Evolutionary conservation across 2,329 filamentous ascomycete genomes (phyloP), one percentile per base, ranked within the genome.

Genomic region (Alternaria conjuncta): DNA sequence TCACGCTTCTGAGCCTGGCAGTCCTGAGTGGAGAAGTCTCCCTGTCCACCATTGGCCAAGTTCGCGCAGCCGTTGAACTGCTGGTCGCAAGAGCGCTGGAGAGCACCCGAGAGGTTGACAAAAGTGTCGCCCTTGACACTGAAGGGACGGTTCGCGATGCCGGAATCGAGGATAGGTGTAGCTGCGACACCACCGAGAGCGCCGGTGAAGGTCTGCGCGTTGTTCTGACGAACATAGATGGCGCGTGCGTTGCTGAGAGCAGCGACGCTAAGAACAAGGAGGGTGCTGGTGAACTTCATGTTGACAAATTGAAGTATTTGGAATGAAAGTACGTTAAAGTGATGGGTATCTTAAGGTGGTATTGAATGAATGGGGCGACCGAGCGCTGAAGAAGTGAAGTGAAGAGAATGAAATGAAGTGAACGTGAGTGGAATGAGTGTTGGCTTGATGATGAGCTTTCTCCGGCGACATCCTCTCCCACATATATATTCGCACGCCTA

Each of bases 31-130:
- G 78, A 80, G 62, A 82, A 75, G 44, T 82, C 82, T 4, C 73
- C 67, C 21, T 71, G 56, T 55, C 87, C 86, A 12, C 79, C 70
- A 76, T 90, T 90, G 60, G 85, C 86, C 26, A 84, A 84, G 66
- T 88, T 80, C 12, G 85, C 81, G 71, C 89, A 91, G 4, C 76
- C 79, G 71, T 89, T 90, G 80, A 88, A 86, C 80, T 90, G 87
- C 62, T 89, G 85, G 64, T 88, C 84, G 74, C 89, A 91, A 36
- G 87, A 85, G 50, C 89, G 83, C 78, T 89, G 85, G 44, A 86
- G 79, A 20, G 89, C 89, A 10, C 84, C 86, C 4, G 75, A 79
- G 67, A 86, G 75, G 74, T 86, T 86, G 43, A 85, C 84, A 74
- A 91, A 90, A 8, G 74, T 77, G 30, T 68, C 74, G 13, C 71